phyloP scores from a whole-genome alignment of 2,329 filamentous ascomycete species.

The Paecilomyces dactylethromorphus region DNA sequence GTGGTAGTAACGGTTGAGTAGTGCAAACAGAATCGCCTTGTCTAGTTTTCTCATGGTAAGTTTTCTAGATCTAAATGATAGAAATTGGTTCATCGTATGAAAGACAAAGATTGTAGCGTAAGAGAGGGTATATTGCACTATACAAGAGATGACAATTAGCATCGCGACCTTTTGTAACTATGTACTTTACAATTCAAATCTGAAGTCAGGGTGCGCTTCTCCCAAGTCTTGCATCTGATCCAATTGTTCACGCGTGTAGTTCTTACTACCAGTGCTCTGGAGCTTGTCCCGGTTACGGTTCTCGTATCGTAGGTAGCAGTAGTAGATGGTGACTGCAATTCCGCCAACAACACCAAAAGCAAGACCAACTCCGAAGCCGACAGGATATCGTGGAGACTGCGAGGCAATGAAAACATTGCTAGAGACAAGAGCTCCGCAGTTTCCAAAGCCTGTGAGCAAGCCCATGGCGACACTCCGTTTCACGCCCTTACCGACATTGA shows the following conservation, averaged over 20 bases:
- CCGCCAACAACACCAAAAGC: slow-evolving; percentile 12
- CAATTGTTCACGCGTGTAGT: slow-evolving; percentile 1
- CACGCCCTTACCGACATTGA: slow-evolving; percentile 36
- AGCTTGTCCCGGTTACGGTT: slow-evolving; percentile 6
- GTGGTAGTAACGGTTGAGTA: background rate
- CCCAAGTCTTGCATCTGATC: slow-evolving; percentile 8
- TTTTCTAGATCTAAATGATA: background rate
- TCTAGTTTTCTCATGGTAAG: too few relatives aligned
- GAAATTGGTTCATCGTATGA: background rate
- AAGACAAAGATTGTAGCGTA: background rate
- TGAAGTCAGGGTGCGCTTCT: slow-evolving; percentile 10
- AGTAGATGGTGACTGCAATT: slow-evolving; percentile 5
- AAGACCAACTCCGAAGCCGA: slow-evolving; percentile 32
- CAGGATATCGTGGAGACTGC: slow-evolving; percentile 32
- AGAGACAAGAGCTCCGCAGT: slow-evolving; percentile 39
- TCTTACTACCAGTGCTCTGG: slow-evolving; percentile 1
- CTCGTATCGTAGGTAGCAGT: slow-evolving; percentile 3
- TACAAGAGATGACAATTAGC: background rate
- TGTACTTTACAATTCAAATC: slow-evolving; percentile 8
- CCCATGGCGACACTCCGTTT: slow-evolving; percentile 37
- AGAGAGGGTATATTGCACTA: background rate
- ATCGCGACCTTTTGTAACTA: background rate
- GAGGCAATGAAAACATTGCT: slow-evolving; percentile 36
- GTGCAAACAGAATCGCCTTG: background rate
- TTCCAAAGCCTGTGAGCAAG: slow-evolving; percentile 38